phyloP scores from a whole-genome alignment of 2,329 filamentous ascomycete species.

The Aspergillus spinulosporus region DNA sequence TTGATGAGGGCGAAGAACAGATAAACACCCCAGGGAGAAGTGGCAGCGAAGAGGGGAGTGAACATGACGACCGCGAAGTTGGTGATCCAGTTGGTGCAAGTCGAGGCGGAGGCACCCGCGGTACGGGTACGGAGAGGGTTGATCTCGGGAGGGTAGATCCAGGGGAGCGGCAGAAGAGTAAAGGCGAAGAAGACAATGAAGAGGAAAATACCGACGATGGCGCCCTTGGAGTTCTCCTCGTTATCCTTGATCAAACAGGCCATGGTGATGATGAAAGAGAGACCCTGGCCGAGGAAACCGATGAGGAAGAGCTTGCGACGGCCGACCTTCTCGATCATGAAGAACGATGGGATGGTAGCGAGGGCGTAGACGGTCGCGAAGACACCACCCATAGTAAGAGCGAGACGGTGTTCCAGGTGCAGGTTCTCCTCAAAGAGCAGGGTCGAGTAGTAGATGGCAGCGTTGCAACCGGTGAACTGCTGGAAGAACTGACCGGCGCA shows the following conservation, averaged over 20 bases:
- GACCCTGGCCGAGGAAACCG: slow-evolving; percentile 37
- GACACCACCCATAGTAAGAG: slow-evolving; percentile 31
- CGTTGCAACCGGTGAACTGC: slow-evolving; percentile 49
- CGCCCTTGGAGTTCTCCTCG: slow-evolving; percentile 32
- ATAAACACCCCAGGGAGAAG: slow-evolving; percentile 41
- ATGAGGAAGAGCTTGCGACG: slow-evolving; percentile 39
- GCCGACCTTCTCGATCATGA: slow-evolving; percentile 41
- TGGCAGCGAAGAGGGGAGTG: slow-evolving; percentile 39
- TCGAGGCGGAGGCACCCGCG: slow-evolving; percentile 53
- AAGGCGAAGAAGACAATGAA: slow-evolving; percentile 68
- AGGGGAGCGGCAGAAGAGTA: slow-evolving; percentile 63
- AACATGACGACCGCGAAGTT: slow-evolving; percentile 56
- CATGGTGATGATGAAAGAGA: slow-evolving; percentile 36
- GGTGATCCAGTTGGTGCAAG: slow-evolving; percentile 55
- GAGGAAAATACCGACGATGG: slow-evolving; percentile 62
- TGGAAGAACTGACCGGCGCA: slow-evolving; percentile 41
- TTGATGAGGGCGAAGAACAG: slow-evolving; percentile 44
- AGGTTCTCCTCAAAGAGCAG: slow-evolving; percentile 48
- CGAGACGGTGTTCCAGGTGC: slow-evolving; percentile 22
- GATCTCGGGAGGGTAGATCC: slow-evolving; percentile 52
- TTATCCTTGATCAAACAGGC: slow-evolving; percentile 33
- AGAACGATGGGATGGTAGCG: slow-evolving; percentile 30
- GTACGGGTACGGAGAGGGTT: slow-evolving; percentile 56
- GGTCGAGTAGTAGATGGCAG: slow-evolving; percentile 47
- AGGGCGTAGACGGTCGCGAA: slow-evolving; percentile 31